Evolutionary conservation across 78 protist genomes (phyloP).

Genomic region (Dictyostelium citrinum): DNA sequence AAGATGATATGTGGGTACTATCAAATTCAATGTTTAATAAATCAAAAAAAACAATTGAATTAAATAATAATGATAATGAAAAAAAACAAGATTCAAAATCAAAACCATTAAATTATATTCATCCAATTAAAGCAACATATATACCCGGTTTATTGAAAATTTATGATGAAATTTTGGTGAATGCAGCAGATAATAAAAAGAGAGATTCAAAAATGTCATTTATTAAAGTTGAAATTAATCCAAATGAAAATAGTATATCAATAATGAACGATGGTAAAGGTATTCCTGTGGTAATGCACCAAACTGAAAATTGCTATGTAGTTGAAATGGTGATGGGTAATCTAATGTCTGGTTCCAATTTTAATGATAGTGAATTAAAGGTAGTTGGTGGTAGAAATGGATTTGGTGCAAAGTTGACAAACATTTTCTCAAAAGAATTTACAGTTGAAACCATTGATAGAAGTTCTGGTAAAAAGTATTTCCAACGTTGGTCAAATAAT

Average conservation of each 20-base stretch:
- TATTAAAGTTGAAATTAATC: conserved; percentile 89
- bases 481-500: conserved; percentile 74
- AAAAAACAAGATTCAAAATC: too few species aligned
- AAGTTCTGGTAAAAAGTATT: neutral
- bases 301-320: conserved; percentile 90
- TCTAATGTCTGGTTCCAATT: conserved; percentile 94
- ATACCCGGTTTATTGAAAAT: conserved; percentile 98
- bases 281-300: conserved; percentile 97
- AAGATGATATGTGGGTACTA: conserved; percentile 81
- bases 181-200: conserved; percentile 98
- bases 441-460: conserved; percentile 83
- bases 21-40: conserved; percentile 28
- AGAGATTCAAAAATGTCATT: conserved; percentile 93
- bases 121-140: conserved; percentile 81
- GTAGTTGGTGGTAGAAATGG: conserved; percentile 87
- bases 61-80: neutral
- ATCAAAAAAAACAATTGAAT: neutral
- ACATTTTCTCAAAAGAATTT: conserved; percentile 94
- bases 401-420: conserved; percentile 99
- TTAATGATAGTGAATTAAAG: conserved; percentile 76
- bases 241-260: conserved; percentile 46
- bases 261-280: conserved; percentile 98
- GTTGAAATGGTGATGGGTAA: conserved; percentile 98
- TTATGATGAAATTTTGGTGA: conserved; percentile 99
- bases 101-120: conserved; percentile 10